Percentiles rank a stretch among this genome's conserved stretches.
These are phyloP conservation scores for Ganoderma sp. DNA, from an alignment of 1,284 basidiomycete genomes.

Conservation along the genomic window DNA sequence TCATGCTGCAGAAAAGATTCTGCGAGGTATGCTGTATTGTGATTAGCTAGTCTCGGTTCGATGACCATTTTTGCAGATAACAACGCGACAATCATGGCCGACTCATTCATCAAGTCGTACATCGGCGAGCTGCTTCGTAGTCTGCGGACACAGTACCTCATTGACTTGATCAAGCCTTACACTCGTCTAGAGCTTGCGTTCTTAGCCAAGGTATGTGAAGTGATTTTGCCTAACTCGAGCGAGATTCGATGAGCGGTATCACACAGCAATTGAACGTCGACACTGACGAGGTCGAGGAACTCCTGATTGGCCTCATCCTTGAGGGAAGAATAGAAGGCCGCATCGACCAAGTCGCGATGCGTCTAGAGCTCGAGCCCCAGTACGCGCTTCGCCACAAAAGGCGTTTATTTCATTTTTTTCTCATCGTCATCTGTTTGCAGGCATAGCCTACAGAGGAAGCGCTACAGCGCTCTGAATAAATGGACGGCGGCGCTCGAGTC, in stretches of 20 bases:
- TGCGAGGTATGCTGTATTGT: conserved; percentile 64
- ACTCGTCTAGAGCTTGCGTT: conserved; percentile 91
- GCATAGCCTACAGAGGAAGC: conserved; percentile 81
- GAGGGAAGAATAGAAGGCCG: conserved; percentile 95
- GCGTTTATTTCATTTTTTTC: conserved; percentile 12
- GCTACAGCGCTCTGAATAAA: conserved; percentile 81
- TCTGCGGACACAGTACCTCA: conserved; percentile 93
- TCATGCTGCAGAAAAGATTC: conserved; percentile 93
- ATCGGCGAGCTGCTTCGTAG: conserved; percentile 95
- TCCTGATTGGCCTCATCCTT: conserved; percentile 91
- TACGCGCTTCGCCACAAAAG: conserved; percentile 47
- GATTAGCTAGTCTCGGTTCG: neutral
- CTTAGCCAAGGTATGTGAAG: conserved; percentile 77
- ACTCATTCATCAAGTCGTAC: conserved; percentile 90
- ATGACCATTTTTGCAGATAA: conserved; percentile 66
- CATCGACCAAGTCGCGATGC: conserved; percentile 95
- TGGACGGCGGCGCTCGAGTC: conserved; percentile 82
- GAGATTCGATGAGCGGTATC: neutral
- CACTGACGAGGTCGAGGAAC: conserved; percentile 87
- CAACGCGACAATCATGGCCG: conserved; percentile 92
- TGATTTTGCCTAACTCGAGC: neutral
- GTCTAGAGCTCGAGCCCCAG: conserved; percentile 89
- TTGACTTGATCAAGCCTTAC: conserved; percentile 98
- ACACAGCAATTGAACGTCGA: conserved; percentile 90
- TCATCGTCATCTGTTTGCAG: conserved; percentile 47